Evolutionary conservation across 345 rosid genomes (phyloP).

Genomic region (Barbarea vulgaris): DNA sequence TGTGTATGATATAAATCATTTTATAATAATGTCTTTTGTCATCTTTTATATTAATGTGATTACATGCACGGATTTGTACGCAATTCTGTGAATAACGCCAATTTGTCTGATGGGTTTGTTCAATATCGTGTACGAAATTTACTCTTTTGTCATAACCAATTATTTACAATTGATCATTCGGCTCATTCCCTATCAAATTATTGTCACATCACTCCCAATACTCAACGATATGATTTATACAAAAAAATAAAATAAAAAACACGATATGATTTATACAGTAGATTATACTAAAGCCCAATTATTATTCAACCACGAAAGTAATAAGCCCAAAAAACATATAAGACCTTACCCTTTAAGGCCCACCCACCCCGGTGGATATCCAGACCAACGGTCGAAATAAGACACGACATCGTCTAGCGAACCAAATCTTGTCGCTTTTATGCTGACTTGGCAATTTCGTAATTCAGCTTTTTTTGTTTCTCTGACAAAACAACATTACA

Average conservation of each 20-base stretch:
- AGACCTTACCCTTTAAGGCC: neutral
- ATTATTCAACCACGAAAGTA: neutral
- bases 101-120: conserved; percentile 10
- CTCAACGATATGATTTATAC: neutral
- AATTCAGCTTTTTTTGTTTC: conserved; percentile 29
- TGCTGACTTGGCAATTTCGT: conserved; percentile 40
- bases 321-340: conserved; percentile 1
- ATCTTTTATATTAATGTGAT: neutral
- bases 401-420: conserved; percentile 25
- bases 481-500: conserved; percentile 32
- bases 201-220: conserved; percentile 13
- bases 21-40: conserved; percentile 13
- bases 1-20: neutral
- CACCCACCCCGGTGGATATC: neutral
- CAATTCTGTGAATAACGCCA: conserved; percentile 30
- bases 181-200: neutral
- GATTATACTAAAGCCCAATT: neutral
- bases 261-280: neutral
- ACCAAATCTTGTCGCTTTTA: conserved; percentile 34
- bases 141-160: conserved; percentile 13
- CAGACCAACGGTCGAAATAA: conserved; percentile 35
- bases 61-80: conserved; percentile 29
- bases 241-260: too few species aligned
- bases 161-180: neutral
- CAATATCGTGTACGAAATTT: conserved; percentile 26